These are phyloP conservation scores for Miscanthus sacchariflorus DNA, from an alignment of 202 grass and related monocot genomes.

Conservation along the genomic window DNA sequence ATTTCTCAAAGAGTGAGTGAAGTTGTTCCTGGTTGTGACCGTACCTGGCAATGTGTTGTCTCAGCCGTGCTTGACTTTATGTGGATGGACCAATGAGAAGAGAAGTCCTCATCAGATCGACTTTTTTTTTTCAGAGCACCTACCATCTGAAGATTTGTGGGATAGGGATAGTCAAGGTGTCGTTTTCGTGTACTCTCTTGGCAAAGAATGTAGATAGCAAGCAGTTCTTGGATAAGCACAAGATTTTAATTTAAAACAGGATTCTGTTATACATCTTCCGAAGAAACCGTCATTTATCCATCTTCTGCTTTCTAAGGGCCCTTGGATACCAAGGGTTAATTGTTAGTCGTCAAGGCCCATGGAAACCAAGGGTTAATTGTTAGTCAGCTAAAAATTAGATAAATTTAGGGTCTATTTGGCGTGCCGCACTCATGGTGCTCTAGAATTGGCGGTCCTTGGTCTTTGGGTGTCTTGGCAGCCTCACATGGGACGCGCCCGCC, in stretches of 20 bases:
- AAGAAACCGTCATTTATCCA: neutral
- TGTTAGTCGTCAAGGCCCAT: neutral
- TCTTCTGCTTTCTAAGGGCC: neutral
- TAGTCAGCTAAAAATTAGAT: neutral
- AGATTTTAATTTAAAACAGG: neutral
- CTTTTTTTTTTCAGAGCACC: conserved; percentile 21
- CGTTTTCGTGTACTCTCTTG: neutral
- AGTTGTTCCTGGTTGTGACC: conserved; percentile 43
- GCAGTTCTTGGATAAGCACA: neutral
- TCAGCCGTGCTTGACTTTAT: conserved; percentile 33
- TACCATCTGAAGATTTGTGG: neutral
- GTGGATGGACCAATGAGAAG: conserved; percentile 43
- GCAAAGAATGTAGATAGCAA: neutral
- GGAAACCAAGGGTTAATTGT: neutral
- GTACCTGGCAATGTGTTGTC: conserved; percentile 42
- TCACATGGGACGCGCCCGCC: too few species aligned
- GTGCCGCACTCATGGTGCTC: too few species aligned
- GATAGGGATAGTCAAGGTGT: neutral
- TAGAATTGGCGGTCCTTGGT: too few species aligned
- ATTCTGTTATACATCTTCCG: neutral
- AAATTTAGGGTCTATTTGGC: too few species aligned
- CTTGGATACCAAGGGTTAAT: neutral
- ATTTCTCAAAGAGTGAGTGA: conserved; percentile 50
- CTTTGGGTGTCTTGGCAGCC: too few species aligned
- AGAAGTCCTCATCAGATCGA: conserved; percentile 30